Evolutionary conservation across 768 basidiomycete species (phyloP).

Genomic region (Clavaria fumosa): DNA sequence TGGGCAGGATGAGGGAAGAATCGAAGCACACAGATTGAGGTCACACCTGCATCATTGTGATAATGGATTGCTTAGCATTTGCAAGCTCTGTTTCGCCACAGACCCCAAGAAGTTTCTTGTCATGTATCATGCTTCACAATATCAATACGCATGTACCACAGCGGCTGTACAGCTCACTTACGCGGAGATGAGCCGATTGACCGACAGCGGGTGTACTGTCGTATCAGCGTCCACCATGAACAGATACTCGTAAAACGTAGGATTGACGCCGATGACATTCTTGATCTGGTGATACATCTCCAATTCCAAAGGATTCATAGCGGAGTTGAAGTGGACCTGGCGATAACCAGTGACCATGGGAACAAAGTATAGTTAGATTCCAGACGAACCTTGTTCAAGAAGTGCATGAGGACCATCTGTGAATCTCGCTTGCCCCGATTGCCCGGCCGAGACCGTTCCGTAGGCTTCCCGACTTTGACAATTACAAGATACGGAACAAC

Average conservation of each 20-base stretch:
- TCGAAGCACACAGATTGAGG: not conserved
- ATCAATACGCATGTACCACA: too few relatives aligned
- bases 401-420: constrained; percentile 92
- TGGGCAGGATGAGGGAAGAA: constrained; percentile 1
- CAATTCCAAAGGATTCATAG: constrained; percentile 93
- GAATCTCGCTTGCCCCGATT: constrained; percentile 98
- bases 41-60: constrained; percentile 90
- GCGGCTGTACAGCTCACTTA: too few relatives aligned
- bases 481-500: constrained; percentile 91
- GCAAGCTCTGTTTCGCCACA: constrained; percentile 91
- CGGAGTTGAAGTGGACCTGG: constrained; percentile 89
- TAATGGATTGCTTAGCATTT: constrained; percentile 87
- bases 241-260: constrained; percentile 92
- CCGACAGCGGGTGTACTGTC: constrained; percentile 71
- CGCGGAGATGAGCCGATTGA: constrained; percentile 89
- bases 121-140: constrained; percentile 75
- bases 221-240: constrained; percentile 95
- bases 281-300: constrained; percentile 99
- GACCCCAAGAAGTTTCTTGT: constrained; percentile 84
- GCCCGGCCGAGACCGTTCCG: constrained; percentile 82
- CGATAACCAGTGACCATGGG: constrained; percentile 6
- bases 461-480: constrained; percentile 91
- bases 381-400: constrained; percentile 76
- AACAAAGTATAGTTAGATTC: not conserved
- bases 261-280: constrained; percentile 99